Evolutionary conservation across 73 alveolate species (phyloP), one percentile per base, ranked within the genome.

Genomic region (Diophrys appendiculata): DNA sequence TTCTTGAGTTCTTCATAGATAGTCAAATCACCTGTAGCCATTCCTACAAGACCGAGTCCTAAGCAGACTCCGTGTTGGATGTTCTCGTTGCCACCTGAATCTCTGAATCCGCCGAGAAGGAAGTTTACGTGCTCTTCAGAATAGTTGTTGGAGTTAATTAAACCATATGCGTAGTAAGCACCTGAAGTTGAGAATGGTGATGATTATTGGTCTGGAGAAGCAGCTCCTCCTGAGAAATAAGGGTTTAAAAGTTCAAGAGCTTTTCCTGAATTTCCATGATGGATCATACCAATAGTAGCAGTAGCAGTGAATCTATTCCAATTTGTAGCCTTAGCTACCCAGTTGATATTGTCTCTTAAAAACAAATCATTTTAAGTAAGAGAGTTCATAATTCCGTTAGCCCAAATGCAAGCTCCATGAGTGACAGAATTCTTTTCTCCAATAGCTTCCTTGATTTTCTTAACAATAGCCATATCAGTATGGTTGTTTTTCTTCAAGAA

Each of bases 251-350:
- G 70, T 52, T 88, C 89, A 81, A 84, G 69, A 33, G 98, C 91
- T 73, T 97, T 89, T 80, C 88, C 85, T 56, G 86, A 80, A 85
- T 97, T 92, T 8, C 99, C 99, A 94, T 85, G 86, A 69, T 97
- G 99, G 68, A 94, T 95, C 87, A 95, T 98, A 54, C 99, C 99
- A 30, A 97, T 68, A 23, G 98, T 90, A 5, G 99, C 98, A 0
- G 99, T 96, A 0, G 99, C 99, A 29, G 90, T 76, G 92, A 97
- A 97, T 78, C 98, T 86, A 69, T 95, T 93, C 99, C 99, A 97
- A 73, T 95, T 97, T 28, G 98, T 94, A 24, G 99, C 98, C 69
- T 90, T 83, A 31, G 96, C 90, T 8, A 93, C 93, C 91, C 97
- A 95, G 90, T 89, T 54, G 78, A 90, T 76, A 82, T 91, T 87